Conservation (phyloP, 805 yeast genomes). For the Candida quercuum region DNA sequence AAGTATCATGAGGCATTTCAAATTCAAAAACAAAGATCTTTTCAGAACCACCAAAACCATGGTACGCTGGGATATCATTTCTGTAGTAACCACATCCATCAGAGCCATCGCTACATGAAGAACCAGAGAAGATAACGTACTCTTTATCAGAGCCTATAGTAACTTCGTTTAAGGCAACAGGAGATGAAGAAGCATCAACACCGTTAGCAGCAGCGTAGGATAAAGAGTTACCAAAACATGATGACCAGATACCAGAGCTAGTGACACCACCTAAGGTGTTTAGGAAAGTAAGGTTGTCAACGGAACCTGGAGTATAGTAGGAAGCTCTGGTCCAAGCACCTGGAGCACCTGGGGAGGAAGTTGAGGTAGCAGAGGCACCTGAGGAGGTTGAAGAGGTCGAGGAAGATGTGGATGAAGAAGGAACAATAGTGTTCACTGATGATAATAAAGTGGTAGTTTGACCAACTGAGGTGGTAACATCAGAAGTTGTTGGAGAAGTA, state of each 20-base stretch:
- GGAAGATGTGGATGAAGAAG: constrained; percentile 7
- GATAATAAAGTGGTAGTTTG: constrained; percentile 13
- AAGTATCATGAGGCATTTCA: constrained; percentile 72
- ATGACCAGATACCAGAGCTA: constrained; percentile 86
- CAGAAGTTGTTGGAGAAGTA: constrained; percentile 23
- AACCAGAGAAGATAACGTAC: constrained; percentile 74
- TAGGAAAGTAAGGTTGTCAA: constrained; percentile 73
- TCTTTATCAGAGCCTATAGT: constrained; percentile 71
- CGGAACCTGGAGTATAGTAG: constrained; percentile 68
- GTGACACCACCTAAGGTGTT: constrained; percentile 79
- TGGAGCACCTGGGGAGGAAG: constrained; percentile 24
- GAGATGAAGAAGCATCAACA: constrained; percentile 59
- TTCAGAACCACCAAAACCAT: constrained; percentile 81
- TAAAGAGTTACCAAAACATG: constrained; percentile 86
- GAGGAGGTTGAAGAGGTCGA: constrained; percentile 9
- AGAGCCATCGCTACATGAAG: constrained; percentile 42
- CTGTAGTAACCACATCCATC: constrained; percentile 83
- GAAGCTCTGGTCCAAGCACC: constrained; percentile 69
- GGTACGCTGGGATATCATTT: constrained; percentile 83
- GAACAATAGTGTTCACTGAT: constrained; percentile 18
- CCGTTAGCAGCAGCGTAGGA: constrained; percentile 82
- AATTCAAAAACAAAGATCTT: constrained; percentile 93
- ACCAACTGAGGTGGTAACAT: constrained; percentile 19
- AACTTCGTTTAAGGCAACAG: constrained; percentile 65
- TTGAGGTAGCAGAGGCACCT: constrained; percentile 10